Base-by-base conservation (phyloP, 768 basidiomycete species). In the Boletus sp. region DNA sequence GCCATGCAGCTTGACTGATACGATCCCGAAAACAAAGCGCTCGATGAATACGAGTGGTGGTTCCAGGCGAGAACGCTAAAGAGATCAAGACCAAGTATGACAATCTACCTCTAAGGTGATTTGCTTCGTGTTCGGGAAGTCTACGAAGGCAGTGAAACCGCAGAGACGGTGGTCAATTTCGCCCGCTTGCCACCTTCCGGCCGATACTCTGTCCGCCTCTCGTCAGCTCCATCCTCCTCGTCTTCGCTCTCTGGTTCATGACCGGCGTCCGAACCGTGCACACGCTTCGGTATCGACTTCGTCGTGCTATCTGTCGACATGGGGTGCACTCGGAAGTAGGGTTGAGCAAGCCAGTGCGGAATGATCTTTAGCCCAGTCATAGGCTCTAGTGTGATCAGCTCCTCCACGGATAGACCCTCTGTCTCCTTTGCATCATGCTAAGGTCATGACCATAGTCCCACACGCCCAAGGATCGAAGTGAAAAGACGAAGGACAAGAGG, bases 301-400 rank as follows among this genome's bases (percentile, higher is more conserved):
- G 17, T 11, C 50, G 4, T 10, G 8, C 11, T 30, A 1, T 36
- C 30, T 14, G 33, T 49, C 12, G 28, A 11, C 6, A 39, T 17
- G 9, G 50, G 3, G 32, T 42, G 44, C 1, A 46, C 32, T n/a
- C 69, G 69, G 59, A 88, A 78, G 63, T 88, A 84, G 1, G 90
- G 89, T 66, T 92, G 90, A 12, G 82, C 80, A 20, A 87, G 76
- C 83, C 87, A 91, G 63, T 84, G 80, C 0, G 89, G 89, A 7
- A 90, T 71, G 0, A 77, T 59, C 41, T 77, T 77, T 41, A 86
- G 69, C 7, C 84, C 83, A 0, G 80, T 83, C 46, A 60, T 65
- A 4, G 75, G 67, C 29, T 86, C 82, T 2, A 77, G 50, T 18
- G 58, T 69, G 37, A 80, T 66, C 24, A 82, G 58, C 35, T 77